Base-by-base conservation (phyloP, 2,329 filamentous ascomycete species). In the Aspergillus hiratsukae region DNA sequence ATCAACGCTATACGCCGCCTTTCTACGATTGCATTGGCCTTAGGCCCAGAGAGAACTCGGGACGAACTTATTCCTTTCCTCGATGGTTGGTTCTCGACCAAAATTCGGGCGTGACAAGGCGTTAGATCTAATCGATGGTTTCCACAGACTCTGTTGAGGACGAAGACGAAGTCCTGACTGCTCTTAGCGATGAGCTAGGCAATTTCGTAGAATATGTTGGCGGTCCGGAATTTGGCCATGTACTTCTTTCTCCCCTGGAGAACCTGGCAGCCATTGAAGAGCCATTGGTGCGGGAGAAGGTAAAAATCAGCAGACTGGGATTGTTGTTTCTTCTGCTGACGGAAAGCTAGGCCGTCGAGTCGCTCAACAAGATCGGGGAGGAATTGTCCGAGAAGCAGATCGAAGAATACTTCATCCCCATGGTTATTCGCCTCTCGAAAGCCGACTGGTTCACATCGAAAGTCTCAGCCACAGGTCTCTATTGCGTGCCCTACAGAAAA, bases 361-460 rank as follows among this genome's bases (percentile, higher is more conserved):
- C 94, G 49, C 85, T 99, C 66, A 99, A 99, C 85, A 99, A 97
- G 81, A 97, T 99, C 75, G 97, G 94, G 83, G 86, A 87, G 72
- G 87, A 96, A 74, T 84, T 99, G 55, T 96, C 91, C 51, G 81
- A 91, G 67, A 84, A 91, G 75, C 94, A 99, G 80, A 88, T 97
- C 72, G 94, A 99, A 81, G 90, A 97, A 70, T 90, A 92, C 78
- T 97, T 97, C 79, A 93, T 99, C 66, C 94, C 94, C 60, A 87
- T 99, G 71, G 92, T 92, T 58, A 85, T 96, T 71, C 91, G 94
- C 72, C 89, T 99, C 60, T 95, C 94, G 64, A 99, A 97, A 83
- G 94, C 94, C 77, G 94, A 99, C 79, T 99, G 94, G 94, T 99
- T 99, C 77, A 99, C 94, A 56, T 97, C 94, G 63, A 99, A 97